Percentiles rank a stretch among this genome's conserved stretches.
Conservation (phyloP, 1,284 basidiomycete species). For the Heterobasidion parviporum region DNA sequence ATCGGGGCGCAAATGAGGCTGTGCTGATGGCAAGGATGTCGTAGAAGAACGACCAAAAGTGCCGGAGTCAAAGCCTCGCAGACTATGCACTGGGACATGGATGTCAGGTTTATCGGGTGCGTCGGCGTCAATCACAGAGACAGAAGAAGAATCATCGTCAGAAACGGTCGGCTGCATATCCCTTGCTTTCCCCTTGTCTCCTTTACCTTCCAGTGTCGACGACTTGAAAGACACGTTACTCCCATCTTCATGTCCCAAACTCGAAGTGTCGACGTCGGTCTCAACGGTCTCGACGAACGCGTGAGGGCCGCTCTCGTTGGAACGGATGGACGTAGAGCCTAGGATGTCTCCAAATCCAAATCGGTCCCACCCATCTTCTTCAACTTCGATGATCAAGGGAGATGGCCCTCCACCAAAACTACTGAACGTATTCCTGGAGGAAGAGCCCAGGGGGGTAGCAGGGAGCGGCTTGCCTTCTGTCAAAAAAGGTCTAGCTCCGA, state of each 20-base stretch:
- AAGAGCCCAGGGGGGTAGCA: constrained; percentile 25
- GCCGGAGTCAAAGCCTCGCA: constrained; percentile 15
- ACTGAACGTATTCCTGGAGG: constrained; percentile 48
- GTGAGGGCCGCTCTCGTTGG: constrained; percentile 33
- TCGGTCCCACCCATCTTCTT: constrained; percentile 64
- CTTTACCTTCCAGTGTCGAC: constrained; percentile 12
- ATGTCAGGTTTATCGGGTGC: constrained; percentile 47
- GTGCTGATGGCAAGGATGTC: neutral
- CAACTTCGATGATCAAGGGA: constrained; percentile 41
- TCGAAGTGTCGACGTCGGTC: constrained; percentile 32
- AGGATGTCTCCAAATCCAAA: constrained; percentile 24
- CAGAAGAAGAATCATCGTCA: constrained; percentile 46
- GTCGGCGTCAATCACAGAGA: constrained; percentile 46
- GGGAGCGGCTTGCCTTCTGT: constrained; percentile 23
- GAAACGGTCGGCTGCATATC: constrained; percentile 16
- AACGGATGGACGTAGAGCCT: constrained; percentile 5
- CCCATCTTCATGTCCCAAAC: constrained; percentile 7
- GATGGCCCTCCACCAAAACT: constrained; percentile 4
- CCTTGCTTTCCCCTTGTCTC: constrained; percentile 49
- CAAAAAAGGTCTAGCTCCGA: constrained; percentile 28
- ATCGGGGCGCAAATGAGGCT: neutral
- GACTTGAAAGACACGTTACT: constrained; percentile 7
- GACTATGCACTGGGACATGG: constrained; percentile 40
- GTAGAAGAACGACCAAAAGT: constrained; percentile 12
- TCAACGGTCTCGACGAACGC: constrained; percentile 58